Evolutionary conservation across 352 stramenopile genomes (phyloP).

Genomic region (Globisporangium ultimum): DNA sequence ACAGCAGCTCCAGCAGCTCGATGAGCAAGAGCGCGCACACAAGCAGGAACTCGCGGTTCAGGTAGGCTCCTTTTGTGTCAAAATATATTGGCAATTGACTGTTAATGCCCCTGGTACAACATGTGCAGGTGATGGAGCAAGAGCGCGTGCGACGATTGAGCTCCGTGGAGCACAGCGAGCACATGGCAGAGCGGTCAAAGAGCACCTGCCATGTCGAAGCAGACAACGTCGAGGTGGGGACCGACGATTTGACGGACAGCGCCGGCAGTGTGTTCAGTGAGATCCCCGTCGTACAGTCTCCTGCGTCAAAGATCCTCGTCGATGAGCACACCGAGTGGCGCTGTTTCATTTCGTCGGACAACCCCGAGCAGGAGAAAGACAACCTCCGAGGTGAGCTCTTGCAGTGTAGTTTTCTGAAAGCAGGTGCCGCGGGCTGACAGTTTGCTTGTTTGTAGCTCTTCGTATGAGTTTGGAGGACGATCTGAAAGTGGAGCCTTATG

Average conservation of each 20-base stretch:
- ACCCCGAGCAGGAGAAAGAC: slow-evolving; percentile 58
- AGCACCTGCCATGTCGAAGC: not conserved
- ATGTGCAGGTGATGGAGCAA: slow-evolving; percentile 46
- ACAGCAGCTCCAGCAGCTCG: slow-evolving; percentile 16
- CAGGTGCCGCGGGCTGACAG: not conserved
- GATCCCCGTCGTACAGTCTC: slow-evolving; percentile 54
- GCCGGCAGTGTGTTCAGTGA: slow-evolving; percentile 36
- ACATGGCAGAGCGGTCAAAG: slow-evolving; percentile 19
- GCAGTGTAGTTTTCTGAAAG: not conserved
- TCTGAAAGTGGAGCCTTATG: slow-evolving; percentile 30
- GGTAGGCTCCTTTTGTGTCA: slow-evolving; percentile 10
- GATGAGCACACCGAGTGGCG: slow-evolving; percentile 60
- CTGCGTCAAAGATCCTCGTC: slow-evolving; percentile 53
- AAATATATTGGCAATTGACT: too few species aligned
- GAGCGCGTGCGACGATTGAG: slow-evolving; percentile 56
- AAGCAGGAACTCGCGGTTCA: slow-evolving; percentile 32
- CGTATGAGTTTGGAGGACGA: slow-evolving; percentile 61
- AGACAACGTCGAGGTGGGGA: not conserved
- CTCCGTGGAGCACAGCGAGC: slow-evolving; percentile 39
- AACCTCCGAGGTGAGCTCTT: slow-evolving; percentile 44
- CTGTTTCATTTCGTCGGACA: slow-evolving; percentile 60
- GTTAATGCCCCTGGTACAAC: not conserved
- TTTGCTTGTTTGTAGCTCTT: slow-evolving; percentile 29
- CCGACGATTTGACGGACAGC: not conserved
- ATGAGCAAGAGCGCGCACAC: slow-evolving; percentile 24